These are phyloP conservation scores for Neoboletus subvelutipes DNA, from an alignment of 768 basidiomycete species.

Conservation along the genomic window DNA sequence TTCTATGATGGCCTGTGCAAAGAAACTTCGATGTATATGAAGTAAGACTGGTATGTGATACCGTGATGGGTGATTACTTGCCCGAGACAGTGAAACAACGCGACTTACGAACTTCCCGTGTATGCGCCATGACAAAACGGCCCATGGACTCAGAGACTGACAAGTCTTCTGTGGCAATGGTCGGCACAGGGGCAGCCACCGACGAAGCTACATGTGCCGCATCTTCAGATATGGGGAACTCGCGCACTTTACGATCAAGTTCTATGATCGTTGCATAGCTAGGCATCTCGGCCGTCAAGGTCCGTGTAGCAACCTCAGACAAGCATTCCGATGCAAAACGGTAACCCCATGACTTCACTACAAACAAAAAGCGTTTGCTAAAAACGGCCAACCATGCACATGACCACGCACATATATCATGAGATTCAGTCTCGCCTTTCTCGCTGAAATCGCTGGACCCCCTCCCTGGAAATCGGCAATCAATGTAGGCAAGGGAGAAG, in stretches of 20 bases:
- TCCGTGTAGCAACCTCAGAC: constrained; percentile 59
- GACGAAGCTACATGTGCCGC: constrained; percentile 41
- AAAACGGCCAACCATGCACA: not conserved
- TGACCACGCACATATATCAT: constrained; percentile 27
- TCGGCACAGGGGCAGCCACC: constrained; percentile 21
- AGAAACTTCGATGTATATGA: constrained; percentile 67
- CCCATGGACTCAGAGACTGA: constrained; percentile 35
- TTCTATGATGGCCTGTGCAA: constrained; percentile 70
- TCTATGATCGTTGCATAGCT: constrained; percentile 65
- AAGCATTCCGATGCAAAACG: constrained; percentile 67
- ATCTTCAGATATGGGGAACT: constrained; percentile 56
- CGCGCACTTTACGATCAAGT: constrained; percentile 64
- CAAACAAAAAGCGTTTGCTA: not conserved
- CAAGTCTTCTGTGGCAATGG: constrained; percentile 13
- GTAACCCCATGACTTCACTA: constrained; percentile 62
- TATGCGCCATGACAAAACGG: constrained; percentile 38
- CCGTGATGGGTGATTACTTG: constrained; percentile 4
- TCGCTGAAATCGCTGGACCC: constrained; percentile 8
- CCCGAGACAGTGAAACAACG: not conserved
- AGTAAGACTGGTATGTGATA: constrained; percentile 44
- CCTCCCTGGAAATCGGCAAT: constrained; percentile 57
- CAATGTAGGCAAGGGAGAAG: constrained; percentile 63
- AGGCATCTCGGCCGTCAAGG: constrained; percentile 63
- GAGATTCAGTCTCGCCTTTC: constrained; percentile 22
- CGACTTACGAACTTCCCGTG: constrained; percentile 37